Conservation (phyloP, 1,284 basidiomycete genomes). For the Microbotryum saponariae region DNA sequence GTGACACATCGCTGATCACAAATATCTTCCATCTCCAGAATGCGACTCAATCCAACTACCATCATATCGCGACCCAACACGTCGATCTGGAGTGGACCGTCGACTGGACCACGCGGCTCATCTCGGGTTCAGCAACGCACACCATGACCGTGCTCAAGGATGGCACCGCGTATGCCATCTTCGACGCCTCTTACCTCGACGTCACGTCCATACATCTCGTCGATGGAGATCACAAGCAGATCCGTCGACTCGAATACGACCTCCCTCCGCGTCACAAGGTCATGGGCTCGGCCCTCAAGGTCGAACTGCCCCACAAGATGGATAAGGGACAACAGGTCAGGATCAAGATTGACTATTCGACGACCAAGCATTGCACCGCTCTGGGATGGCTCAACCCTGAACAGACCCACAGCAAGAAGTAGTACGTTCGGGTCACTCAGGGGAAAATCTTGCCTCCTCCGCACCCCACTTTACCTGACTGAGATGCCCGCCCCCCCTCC, state of each 20-base stretch:
- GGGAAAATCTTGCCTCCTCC: too few species aligned
- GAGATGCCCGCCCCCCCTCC: too few species aligned
- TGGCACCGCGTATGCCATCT: slow-evolving; percentile 46
- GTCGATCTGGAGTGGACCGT: slow-evolving; percentile 73
- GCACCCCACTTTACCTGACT: too few species aligned
- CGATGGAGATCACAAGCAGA: slow-evolving; percentile 45
- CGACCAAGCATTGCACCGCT: slow-evolving; percentile 69
- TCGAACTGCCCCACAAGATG: slow-evolving; percentile 48
- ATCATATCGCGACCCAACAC: slow-evolving; percentile 58
- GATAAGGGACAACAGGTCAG: slow-evolving; percentile 47
- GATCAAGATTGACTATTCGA: slow-evolving; percentile 63
- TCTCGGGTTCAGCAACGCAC: slow-evolving; percentile 68
- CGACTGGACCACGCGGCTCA: slow-evolving; percentile 61
- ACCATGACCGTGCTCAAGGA: slow-evolving; percentile 54
- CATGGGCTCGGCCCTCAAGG: slow-evolving; percentile 61
- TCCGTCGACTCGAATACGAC: slow-evolving; percentile 6
- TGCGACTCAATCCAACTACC: slow-evolving; percentile 64
- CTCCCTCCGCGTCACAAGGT: slow-evolving; percentile 16
- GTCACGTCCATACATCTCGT: slow-evolving; percentile 55
- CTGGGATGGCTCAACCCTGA: slow-evolving; percentile 89
- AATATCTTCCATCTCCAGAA: neutral
- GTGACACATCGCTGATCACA: too few species aligned
- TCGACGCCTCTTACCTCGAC: slow-evolving; percentile 71
- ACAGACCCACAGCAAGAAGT: slow-evolving; percentile 44
- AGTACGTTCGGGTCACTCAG: neutral